Evolutionary conservation across 352 stramenopile genomes (phyloP), one percentile per base, ranked within the genome.

Genomic region (Blastocystis sp.): DNA sequence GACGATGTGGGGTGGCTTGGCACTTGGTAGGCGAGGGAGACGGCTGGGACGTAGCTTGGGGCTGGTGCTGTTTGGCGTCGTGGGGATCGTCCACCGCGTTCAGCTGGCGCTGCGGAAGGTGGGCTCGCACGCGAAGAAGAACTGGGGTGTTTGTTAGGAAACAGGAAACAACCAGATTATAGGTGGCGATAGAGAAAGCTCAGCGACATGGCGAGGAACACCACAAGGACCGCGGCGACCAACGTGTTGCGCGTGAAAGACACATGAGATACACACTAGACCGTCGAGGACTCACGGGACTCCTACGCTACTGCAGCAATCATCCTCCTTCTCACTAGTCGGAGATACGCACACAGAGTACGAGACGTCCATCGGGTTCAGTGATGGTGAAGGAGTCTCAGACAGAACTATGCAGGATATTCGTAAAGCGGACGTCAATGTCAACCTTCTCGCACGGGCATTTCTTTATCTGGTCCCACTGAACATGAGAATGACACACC

Each of bases 401-500:
- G 18, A 46, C 14, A 24, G 9, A 4, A 29, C 0, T 34, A 16
- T 38, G 40, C 36, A 48, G 69, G 69, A 81, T 81, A 81, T 81
- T 81, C 21, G 69, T 81, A 65, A 81, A 81, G 36, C 69, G 69
- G 16, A 81, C 69, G 40, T 81, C 56, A 11, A 81, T 24, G 53
- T 40, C 48, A 24, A 63, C 38, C n/a, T 32, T 49, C 32, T 32
- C n/a, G 24, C 48, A 63, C 11, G 44, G 24, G 27, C 48, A 81
- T 16, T 32, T 61, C 34, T 63, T 34, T 24, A 81, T 81, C 44
- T 38, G n/a, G 24, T 59, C 27, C 69, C 46, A 63, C 69, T 81
- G 63, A 4, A 61, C 4, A 72, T 72, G 1, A 40, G 24, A 24
- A 36, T 42, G 18, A 11, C 14, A 32, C 1, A 11, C 16, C 24